Base-by-base conservation (phyloP, 331 rosid species). In the Prunus yedoensis region DNA sequence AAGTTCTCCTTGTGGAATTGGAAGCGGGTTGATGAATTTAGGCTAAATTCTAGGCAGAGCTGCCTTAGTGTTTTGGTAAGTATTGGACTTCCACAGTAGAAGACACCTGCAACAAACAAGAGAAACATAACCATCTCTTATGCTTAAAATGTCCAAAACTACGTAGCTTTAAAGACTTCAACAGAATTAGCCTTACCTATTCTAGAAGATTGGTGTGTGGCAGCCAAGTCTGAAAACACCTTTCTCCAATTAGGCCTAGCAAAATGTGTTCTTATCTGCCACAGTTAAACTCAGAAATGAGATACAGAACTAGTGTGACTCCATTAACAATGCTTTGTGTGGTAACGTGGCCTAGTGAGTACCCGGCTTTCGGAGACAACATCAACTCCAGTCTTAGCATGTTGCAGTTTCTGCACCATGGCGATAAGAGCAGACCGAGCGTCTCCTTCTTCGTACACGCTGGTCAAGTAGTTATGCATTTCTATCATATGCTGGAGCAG, bases 1-100 rank as follows among this genome's bases (percentile, higher is more conserved):
- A 94, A 94, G 72, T 91, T 94, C 82, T 94, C 99, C 86, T 94
- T 91, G 82, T 94, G 95, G 84, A 94, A 94, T 14, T 83, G 86
- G 77, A 94, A 94, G 10, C 96, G 92, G 8, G 97, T 90, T 43
- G 92, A 77, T 64, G 99, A 49, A 70, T 75, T 82, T 76, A 80
- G n/a, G 83, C 97, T 91, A 63, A 85, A 89, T 56, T 90, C 97
- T 13, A 85, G 82, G 84, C 97, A 91, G 10, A 94, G 88, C 1
- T 10, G 16, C 81, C 63, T 90, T 76, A 94, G 73, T 81, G 84
- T 17, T 79, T 86, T 74, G 27, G 86, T 82, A 10, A 91, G 93
- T 15, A 73, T 49, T 8, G 95, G 79, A 82, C 88, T 86, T 74
- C 99, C 99, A 80, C 99, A 94, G 61, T 94, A 91, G 83, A 91